A percentile compares a stretch with the other conserved stretches of the same genome.
These are phyloP conservation scores for Acrasis kona DNA, from an alignment of 78 protist genomes.

Conservation along the genomic window DNA sequence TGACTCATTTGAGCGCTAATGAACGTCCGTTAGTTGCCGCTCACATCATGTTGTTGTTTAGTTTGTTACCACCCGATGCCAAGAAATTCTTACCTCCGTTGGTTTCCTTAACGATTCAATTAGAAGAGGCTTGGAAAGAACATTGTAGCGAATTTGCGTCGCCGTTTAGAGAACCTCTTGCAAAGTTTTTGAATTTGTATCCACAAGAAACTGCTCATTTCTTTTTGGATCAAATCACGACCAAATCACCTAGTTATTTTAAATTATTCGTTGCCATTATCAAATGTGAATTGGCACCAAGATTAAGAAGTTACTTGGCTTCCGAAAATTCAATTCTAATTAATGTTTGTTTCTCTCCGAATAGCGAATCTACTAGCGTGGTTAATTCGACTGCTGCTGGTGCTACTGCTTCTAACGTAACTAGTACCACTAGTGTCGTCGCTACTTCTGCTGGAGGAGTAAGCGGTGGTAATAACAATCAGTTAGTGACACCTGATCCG, in stretches of 20 bases:
- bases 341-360: too few relatives aligned
- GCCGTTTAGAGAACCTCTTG: constrained; percentile 60
- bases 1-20: neutral
- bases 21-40: constrained; percentile 51
- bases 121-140: neutral
- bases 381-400: too few relatives aligned
- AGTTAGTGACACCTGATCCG: too few relatives aligned
- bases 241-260: too few relatives aligned
- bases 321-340: too few relatives aligned
- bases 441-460: too few relatives aligned
- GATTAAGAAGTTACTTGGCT: too few relatives aligned
- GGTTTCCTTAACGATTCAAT: constrained; percentile 10
- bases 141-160: constrained; percentile 32
- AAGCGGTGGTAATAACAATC: too few relatives aligned
- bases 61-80: constrained; percentile 67
- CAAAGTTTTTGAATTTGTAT: constrained; percentile 48
- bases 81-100: constrained; percentile 51
- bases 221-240: constrained; percentile 35
- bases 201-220: constrained; percentile 44
- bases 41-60: constrained; percentile 66
- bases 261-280: neutral
- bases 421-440: too few relatives aligned
- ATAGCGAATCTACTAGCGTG: too few relatives aligned
- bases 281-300: too few relatives aligned
- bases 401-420: too few relatives aligned